Evolutionary conservation across 2,329 filamentous ascomycete species (phyloP).

Genomic region (Sclerotiophoma versabilis): DNA sequence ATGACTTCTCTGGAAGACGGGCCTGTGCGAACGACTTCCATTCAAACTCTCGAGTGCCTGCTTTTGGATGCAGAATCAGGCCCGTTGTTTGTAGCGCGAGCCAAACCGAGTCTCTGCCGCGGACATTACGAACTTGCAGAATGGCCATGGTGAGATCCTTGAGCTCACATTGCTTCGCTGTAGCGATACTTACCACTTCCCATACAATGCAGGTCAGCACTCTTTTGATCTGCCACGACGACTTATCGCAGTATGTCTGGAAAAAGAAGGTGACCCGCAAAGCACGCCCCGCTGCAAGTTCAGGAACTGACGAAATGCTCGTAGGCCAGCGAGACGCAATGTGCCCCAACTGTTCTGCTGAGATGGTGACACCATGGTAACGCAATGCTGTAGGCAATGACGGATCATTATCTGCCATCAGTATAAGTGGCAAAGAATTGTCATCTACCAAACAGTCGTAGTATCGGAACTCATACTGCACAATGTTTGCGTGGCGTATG

Average conservation of each 20-base stretch:
- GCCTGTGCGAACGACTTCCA: not conserved
- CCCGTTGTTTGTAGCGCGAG: not conserved
- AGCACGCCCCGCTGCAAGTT: too few relatives aligned
- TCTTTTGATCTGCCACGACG: slow-evolving; percentile 15
- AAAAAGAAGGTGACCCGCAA: slow-evolving; percentile 1
- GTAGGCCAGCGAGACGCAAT: not conserved
- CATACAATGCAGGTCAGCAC: not conserved
- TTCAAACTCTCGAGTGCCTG: too few relatives aligned
- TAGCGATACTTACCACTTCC: not conserved
- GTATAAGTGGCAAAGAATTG: not conserved
- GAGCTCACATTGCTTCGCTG: too few relatives aligned
- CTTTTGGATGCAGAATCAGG: not conserved
- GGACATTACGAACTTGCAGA: not conserved
- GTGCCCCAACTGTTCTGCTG: not conserved
- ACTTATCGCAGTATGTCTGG: slow-evolving; percentile 10
- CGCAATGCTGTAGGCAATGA: not conserved
- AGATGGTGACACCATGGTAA: not conserved
- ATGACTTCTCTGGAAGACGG: not conserved
- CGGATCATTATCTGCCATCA: not conserved
- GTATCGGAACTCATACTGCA: not conserved
- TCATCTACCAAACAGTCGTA: not conserved
- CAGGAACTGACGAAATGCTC: too few relatives aligned
- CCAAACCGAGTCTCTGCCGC: not conserved
- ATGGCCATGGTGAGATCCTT: not conserved
- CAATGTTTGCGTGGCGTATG: not conserved